Evolutionary conservation across 352 stramenopile species (phyloP), one percentile per base, ranked within the genome.

Genomic region (Aphanomyces astaci): DNA sequence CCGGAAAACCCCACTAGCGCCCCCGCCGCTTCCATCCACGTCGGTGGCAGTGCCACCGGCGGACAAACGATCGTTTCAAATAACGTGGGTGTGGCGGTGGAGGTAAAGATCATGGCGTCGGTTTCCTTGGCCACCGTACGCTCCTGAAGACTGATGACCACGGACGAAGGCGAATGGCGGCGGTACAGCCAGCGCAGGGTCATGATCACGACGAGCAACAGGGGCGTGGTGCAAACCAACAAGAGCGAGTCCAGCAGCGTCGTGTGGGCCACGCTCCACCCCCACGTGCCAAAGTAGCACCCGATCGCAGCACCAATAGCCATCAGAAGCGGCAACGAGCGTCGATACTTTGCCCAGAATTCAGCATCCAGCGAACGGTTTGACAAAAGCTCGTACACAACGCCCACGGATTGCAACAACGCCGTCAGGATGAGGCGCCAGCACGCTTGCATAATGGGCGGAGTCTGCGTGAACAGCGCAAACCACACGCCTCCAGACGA

Each of bases 401-500:
- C 39, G 27, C 62, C 62, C 25, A 59, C 27, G 43, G 28, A 68
- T 49, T 68, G 62, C 30, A 68, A 17, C 22, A 59, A 28, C 7
- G 45, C 48, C 17, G 62, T 68, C 10, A 68, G 24, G 30, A 53
- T 27, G 48, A 68, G 51, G 24, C 62, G 62, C 62, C 62, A 68
- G 51, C 46, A 68, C 32, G 62, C 46, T 45, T 68, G 62, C 62
- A 68, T 68, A 2, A 68, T 32, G n/a, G 62, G 62, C 24, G 62
- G 62, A 13, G 62, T 68, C n/a, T 59, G n/a, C 17, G 39, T 59
- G 24, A 68, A 27, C 11, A 68, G 33, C 17, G 62, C 62, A 24
- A 68, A 68, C 62, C 62, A 68, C 22, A 68, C 31, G 51, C 62
- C 62, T 17, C 62, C 51, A 11, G 62, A 68, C 10, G 62, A 68